Evolutionary conservation across 768 basidiomycete genomes (phyloP), one percentile per base, ranked within the genome.

Genomic region (Pleurotus ostreatus): DNA sequence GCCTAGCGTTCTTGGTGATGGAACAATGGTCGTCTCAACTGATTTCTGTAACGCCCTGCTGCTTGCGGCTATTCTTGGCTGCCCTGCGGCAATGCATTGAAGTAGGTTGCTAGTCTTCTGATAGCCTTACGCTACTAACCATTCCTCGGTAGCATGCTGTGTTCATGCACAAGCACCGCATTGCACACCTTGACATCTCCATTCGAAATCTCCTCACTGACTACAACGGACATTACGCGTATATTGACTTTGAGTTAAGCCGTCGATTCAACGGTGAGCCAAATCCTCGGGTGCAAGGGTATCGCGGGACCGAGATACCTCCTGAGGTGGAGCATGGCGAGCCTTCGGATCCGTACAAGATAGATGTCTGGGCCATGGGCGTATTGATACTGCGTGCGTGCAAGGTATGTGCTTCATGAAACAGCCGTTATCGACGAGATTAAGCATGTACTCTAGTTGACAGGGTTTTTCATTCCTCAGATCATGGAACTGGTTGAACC

Each of bases 1-100:
- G 72, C 48, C 64, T 86, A 38, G 82, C 74, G 12, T 85, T 91
- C 62, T 83, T 91, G 55, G 82, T 90, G 22, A 89, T 89, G 87
- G 89, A 90, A 64, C 80, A 88, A 68, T 91, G 89, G 89, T 85
- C 83, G 12, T 74, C 86, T 9, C 78, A 85, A 55, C 70, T 89
- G 18, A 73, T 85, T 20, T 70, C 76, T 12, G 73, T 72, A 57
- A 68, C 73, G 22, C 83, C 84, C 5, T 79, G 77, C 63, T 81
- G 74, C 60, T 65, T 85, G 49, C 69, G 69, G 41, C 68, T 73
- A 12, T 87, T 88, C 62, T 66, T 90, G 22, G 72, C 71, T 3
- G 79, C 78, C 12, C 62, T 90, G 48, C 79, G 79, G 18, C 86
- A 89, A 64, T 86, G 82, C 59, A 82, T 90, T 38, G 86, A 90